Base-by-base conservation (phyloP, 352 stramenopile species). In the Phytophthora colocasiae region DNA sequence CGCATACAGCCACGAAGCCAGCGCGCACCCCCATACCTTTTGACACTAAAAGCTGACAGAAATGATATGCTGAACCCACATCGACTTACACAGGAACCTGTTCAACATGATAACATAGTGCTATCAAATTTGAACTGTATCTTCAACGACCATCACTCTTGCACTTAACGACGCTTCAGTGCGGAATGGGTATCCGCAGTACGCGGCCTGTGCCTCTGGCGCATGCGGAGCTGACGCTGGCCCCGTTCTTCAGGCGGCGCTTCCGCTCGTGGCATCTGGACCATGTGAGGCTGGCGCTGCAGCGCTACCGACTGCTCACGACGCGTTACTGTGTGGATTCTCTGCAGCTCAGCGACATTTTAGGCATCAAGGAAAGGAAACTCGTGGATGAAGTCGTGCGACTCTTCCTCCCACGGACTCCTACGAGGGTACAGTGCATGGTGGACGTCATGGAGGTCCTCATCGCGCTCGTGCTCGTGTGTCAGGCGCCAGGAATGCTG, bases 381-480 rank as follows among this genome's bases (percentile, higher is more conserved):
- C 71, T 92, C 17, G 58, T 89, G 26, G 63, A 81, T 11, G 65
- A 85, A 11, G 47, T 86, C 31, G 71, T 90, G 74, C 59, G 68
- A 22, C 63, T 87, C 22, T 89, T 91, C 40, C 55, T 84, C 44
- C 80, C 82, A 1, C 72, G 73, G n/a, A 84, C 77, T 6, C 71
- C 80, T 2, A 89, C 77, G 27, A 71, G 82, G 26, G 78, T 84
- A 32, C 78, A 87, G 67, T 87, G 75, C 58, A 88, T 87, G 81
- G 76, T 92, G 26, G 84, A 92, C 59, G 64, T 61, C n/a, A 87
- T 87, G 70, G 81, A 92, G 58, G 72, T 92, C 12, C 69, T 91
- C 26, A 73, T 91, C 31, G 78, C 80, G 22, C 48, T 92, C 11
- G 68, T 78, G 9, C 76, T 92, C 45, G 80, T 90, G 10, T 91